Evolutionary conservation across 2,329 filamentous ascomycete genomes (phyloP).

Genomic region (Scedosporium boydii): DNA sequence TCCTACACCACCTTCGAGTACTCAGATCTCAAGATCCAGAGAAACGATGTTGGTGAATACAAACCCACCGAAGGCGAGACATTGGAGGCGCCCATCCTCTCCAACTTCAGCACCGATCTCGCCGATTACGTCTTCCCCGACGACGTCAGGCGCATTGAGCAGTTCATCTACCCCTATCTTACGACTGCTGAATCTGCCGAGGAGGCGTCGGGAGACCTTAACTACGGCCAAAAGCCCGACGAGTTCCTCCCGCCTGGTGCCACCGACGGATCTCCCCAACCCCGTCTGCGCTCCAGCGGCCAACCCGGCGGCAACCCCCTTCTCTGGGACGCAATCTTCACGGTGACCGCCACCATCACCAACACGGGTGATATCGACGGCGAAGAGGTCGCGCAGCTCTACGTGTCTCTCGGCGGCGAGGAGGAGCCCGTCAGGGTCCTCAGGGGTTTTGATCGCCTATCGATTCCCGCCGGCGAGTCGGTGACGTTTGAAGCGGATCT

Average conservation of each 20-base stretch:
- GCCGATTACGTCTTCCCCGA: constrained; percentile 61
- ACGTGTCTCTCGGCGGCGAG: constrained; percentile 71
- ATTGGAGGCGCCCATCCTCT: constrained; percentile 52
- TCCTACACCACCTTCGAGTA: constrained; percentile 74
- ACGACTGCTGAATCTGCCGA: constrained; percentile 51
- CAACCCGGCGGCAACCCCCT: constrained; percentile 53
- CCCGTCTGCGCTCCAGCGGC: constrained; percentile 38
- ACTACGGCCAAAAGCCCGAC: constrained; percentile 49
- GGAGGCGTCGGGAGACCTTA: constrained; percentile 45
- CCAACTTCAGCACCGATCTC: constrained; percentile 52
- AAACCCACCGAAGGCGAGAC: constrained; percentile 52
- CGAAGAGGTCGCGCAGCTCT: constrained; percentile 68
- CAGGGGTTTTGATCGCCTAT: constrained; percentile 71
- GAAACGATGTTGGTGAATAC: constrained; percentile 42
- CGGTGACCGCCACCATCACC: constrained; percentile 55
- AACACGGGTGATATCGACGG: constrained; percentile 60
- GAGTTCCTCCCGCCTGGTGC: constrained; percentile 53
- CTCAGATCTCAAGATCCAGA: constrained; percentile 52
- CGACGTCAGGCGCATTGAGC: constrained; percentile 37
- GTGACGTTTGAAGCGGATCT: constrained; percentile 58
- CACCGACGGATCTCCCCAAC: constrained; percentile 45
- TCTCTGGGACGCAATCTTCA: constrained; percentile 62
- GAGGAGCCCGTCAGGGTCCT: constrained; percentile 59
- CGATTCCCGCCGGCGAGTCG: constrained; percentile 59
- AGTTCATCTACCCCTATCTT: constrained; percentile 63